A percentile compares a stretch with the other conserved stretches of the same genome.
Evolutionary conservation across 805 yeast genomes (phyloP).

Genomic region (Saccharomycopsis javanensis): DNA sequence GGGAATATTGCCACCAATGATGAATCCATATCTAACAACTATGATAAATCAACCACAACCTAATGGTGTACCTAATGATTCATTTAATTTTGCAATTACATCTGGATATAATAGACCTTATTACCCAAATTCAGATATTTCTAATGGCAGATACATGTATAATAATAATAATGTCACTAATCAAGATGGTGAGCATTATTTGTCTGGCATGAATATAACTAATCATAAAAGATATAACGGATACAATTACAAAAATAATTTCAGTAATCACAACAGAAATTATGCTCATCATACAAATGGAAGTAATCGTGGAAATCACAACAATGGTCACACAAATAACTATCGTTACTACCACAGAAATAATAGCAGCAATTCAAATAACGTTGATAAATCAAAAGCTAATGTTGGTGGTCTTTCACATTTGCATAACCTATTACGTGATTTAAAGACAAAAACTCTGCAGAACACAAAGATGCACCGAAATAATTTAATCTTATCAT

Average conservation of each 20-base stretch:
- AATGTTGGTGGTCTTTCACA: not conserved
- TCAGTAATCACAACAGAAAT: not conserved
- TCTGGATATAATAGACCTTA: not conserved
- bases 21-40: not conserved
- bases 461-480: not conserved
- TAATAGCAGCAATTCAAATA: not conserved
- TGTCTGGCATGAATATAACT: not conserved
- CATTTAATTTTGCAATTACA: not conserved
- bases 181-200: not conserved
- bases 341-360: not conserved
- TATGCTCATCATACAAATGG: not conserved
- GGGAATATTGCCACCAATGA: not conserved
- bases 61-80: not conserved
- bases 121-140: not conserved
- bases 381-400: not conserved
- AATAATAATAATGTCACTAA: not conserved
- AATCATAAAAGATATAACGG: not conserved
- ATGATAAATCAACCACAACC: not conserved
- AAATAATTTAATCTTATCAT: not conserved
- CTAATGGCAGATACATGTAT: not conserved
- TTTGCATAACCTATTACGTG: not conserved
- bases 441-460: not conserved
- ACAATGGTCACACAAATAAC: not conserved
- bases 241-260: not conserved
- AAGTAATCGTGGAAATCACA: not conserved